Percentiles rank a stretch among this genome's conserved stretches.
phyloP scores from a whole-genome alignment of 2,329 filamentous ascomycete genomes.

The Colletotrichum gigasporum region DNA sequence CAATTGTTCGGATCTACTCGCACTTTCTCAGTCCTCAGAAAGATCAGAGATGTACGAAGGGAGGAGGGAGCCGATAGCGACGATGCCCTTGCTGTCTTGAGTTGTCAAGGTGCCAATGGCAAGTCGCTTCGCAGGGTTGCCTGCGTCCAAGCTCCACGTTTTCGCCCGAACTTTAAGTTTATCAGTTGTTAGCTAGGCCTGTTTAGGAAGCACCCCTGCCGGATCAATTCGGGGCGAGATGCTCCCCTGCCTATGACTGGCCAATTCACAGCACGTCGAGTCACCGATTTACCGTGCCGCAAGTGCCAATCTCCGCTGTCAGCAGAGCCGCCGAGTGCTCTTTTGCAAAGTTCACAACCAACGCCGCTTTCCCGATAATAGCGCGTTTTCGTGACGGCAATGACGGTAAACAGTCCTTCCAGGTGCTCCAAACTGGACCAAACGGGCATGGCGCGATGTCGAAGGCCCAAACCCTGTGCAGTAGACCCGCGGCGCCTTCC shows the following conservation, averaged over 20 bases:
- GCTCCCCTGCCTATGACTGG: conserved; percentile 1
- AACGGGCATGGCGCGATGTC: neutral
- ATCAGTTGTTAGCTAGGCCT: neutral
- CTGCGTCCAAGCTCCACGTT: neutral
- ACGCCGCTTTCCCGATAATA: neutral
- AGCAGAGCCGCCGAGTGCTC: neutral
- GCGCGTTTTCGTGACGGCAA: neutral
- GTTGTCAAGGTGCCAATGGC: neutral
- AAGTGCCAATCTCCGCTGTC: conserved; percentile 5
- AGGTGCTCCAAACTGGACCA: neutral
- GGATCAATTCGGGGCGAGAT: conserved; percentile 1
- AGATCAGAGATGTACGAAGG: too few relatives aligned
- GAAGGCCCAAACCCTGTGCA: neutral
- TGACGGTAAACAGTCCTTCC: neutral
- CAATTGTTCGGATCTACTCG: too few relatives aligned
- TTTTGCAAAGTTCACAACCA: neutral
- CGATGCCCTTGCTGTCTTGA: neutral
- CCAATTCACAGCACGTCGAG: neutral
- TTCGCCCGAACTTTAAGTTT: neutral
- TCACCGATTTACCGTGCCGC: conserved; percentile 22
- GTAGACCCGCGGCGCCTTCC: neutral
- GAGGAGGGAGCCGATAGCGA: neutral
- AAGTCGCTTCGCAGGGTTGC: neutral
- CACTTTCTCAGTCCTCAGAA: too few relatives aligned
- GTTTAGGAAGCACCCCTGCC: neutral